Conservation (phyloP, 2,329 filamentous ascomycete genomes). For the Talaromyces pinophilus region DNA sequence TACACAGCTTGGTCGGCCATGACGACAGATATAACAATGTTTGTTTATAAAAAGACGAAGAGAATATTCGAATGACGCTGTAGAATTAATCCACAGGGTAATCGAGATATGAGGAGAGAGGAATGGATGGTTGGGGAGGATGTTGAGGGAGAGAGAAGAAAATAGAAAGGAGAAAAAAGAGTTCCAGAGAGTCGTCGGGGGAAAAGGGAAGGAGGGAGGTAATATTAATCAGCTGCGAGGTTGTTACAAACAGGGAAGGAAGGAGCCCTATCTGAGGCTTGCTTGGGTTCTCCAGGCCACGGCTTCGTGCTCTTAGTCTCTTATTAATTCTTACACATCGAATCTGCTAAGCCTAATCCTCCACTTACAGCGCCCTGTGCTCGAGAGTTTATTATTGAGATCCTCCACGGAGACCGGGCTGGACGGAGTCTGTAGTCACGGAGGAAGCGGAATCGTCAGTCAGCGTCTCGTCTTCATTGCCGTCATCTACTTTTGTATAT, state of each 20-base stretch:
- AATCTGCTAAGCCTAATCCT: constrained; percentile 1
- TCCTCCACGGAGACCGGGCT: constrained; percentile 8
- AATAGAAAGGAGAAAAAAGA: constrained; percentile 22
- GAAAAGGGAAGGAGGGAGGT: constrained; percentile 20
- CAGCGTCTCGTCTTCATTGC: not conserved
- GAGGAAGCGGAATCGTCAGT: constrained; percentile 1
- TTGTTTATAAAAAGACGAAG: not conserved
- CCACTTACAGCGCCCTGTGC: not conserved
- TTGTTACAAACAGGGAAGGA: constrained; percentile 8
- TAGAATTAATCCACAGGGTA: constrained; percentile 20
- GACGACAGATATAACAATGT: constrained; percentile 28
- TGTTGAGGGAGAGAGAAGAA: constrained; percentile 23
- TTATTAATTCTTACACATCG: constrained; percentile 7
- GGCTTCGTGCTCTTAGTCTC: not conserved
- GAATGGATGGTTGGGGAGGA: constrained; percentile 21
- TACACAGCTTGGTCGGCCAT: constrained; percentile 51
- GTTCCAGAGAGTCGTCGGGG: constrained; percentile 15
- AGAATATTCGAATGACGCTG: constrained; percentile 12
- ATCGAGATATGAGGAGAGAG: constrained; percentile 7
- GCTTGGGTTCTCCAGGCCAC: not conserved
- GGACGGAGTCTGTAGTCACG: not conserved
- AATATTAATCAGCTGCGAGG: constrained; percentile 22
- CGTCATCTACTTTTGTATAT: not conserved
- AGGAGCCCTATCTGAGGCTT: constrained; percentile 2
- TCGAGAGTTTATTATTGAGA: not conserved